phyloP scores from a whole-genome alignment of 2,329 filamentous ascomycete genomes.

The Phoma sp. region DNA sequence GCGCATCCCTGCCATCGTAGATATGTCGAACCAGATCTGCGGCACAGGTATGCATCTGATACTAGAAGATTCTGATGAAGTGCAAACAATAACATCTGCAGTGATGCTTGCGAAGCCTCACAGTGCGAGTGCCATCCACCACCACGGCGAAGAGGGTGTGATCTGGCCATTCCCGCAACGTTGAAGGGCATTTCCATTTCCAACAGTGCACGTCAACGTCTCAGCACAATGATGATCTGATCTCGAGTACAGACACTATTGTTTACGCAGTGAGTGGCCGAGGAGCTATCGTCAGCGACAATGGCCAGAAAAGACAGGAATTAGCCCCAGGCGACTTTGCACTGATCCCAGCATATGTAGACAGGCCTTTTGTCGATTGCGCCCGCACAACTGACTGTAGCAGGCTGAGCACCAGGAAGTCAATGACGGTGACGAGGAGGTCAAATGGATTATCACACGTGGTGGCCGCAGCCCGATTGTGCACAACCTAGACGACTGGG shows the following conservation, averaged over 20 bases:
- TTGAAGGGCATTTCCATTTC: not conserved
- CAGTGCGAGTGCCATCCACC: conserved; percentile 68
- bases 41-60: conserved; percentile 61
- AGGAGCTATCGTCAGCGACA: conserved; percentile 65
- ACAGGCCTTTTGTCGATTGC: not conserved
- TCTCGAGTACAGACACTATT: conserved; percentile 63
- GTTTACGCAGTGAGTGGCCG: conserved; percentile 69
- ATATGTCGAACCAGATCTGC: conserved; percentile 70
- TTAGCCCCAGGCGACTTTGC: conserved; percentile 72
- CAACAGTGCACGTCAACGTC: not conserved
- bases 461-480: conserved; percentile 67
- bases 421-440: conserved; percentile 68
- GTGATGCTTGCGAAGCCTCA: conserved; percentile 70
- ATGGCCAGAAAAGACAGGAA: conserved; percentile 63
- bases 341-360: conserved; percentile 67
- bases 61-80: not conserved
- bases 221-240: conserved; percentile 7
- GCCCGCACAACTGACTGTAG: not conserved
- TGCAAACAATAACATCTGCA: conserved; percentile 31
- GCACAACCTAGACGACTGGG: conserved; percentile 69
- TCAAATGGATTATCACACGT: conserved; percentile 71
- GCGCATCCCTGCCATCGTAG: conserved; percentile 64
- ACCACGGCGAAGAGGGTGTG: conserved; percentile 72
- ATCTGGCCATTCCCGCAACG: not conserved
- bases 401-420: conserved; percentile 71